Conservation (phyloP, 371 early-diverging fungal species). For the Syncephalastrum contaminatum region DNA sequence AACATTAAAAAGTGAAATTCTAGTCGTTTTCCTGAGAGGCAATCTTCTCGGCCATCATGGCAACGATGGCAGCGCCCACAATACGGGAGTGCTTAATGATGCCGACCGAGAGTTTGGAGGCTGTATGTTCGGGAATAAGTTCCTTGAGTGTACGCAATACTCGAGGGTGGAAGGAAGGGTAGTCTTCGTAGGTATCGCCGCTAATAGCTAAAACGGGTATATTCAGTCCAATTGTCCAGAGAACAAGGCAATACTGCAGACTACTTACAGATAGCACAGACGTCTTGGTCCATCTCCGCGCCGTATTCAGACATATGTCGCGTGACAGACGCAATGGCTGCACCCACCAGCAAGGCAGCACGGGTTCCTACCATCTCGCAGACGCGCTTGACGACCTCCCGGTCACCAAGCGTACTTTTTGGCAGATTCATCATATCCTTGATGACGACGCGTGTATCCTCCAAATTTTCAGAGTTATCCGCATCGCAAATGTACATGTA, state of each 20-base stretch:
- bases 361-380: constrained; percentile 70
- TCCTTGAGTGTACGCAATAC: constrained; percentile 73
- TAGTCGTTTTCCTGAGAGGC: constrained; percentile 6
- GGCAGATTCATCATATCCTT: constrained; percentile 55
- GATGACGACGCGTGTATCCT: constrained; percentile 62
- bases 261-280: constrained; percentile 69
- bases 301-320: constrained; percentile 45
- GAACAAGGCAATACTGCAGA: not conserved
- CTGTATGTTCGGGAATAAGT: constrained; percentile 74
- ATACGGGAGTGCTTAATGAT: constrained; percentile 77
- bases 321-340: constrained; percentile 65
- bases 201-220: constrained; percentile 54
- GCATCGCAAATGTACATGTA: constrained; percentile 66
- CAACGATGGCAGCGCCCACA: constrained; percentile 84
- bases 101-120: constrained; percentile 60
- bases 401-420: constrained; percentile 56
- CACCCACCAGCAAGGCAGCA: constrained; percentile 68
- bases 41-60: constrained; percentile 69
- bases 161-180: constrained; percentile 80
- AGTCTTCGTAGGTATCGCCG: constrained; percentile 84
- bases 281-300: constrained; percentile 49
- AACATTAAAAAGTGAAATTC: no score
- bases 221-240: not conserved
- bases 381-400: constrained; percentile 65
- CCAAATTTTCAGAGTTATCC: constrained; percentile 46